Evolutionary conservation across 352 stramenopile species (phyloP), one percentile per base, ranked within the genome.

Genomic region (Globisporangium acanthophoron): DNA sequence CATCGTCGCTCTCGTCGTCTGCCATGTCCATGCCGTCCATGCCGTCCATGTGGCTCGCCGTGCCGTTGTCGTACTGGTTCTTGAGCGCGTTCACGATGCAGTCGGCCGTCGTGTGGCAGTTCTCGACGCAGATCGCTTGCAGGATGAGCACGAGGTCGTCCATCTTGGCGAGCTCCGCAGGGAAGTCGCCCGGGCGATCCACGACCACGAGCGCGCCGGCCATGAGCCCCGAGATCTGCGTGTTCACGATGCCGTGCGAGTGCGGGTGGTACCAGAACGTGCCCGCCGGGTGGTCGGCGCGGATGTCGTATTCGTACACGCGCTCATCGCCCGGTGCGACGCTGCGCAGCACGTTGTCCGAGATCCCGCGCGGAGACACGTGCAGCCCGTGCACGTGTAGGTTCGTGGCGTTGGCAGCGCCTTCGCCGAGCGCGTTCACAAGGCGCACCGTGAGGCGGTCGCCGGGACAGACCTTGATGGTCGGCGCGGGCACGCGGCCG

Each of bases 231-330:
- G 76, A 77, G 3, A 92, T 61, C 55, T 92, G 82, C 29, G 82
- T 79, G 56, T 92, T 92, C 31, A 87, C 69, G 52, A 88, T 72
- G n/a, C 80, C 80, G 52, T 89, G 78, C 37, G 71, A 64, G 63
- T 92, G 82, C 16, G 82, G 78, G 55, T 92, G 82, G 57, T 92
- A 92, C 82, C 82, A 92, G 56, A 89, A 92, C 49, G 82, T 90
- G 13, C 82, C 82, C 8, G 76, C 55, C 12, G 82, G 80, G 59
- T 92, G 82, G 56, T 92, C 76, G 0, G 63, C 47, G 0, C 78
- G 76, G 54, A 92, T 84, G n/a, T 77, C 62, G 61, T 88, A 92
- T 41, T 74, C 69, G 64, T 90, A 92, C 56, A 56, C 52, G 18
- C 74, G 71, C 45, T 78, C 68, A 13, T 54, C 67, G 47, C 75